Evolutionary conservation across 2,329 filamentous ascomycete genomes (phyloP).

Genomic region (Chrysoporthe deuterocubensis): DNA sequence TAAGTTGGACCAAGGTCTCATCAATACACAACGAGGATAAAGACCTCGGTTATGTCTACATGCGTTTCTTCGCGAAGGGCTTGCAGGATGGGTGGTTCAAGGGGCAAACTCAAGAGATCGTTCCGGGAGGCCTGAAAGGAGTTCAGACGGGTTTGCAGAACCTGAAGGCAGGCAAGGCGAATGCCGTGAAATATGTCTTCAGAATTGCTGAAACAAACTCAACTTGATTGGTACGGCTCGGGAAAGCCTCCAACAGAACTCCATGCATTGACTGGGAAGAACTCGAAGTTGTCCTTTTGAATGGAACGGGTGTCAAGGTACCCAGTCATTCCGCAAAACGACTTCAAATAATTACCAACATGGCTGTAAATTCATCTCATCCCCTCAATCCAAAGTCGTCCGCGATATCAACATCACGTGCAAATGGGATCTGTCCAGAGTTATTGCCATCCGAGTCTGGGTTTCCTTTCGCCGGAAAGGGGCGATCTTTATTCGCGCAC

Average conservation of each 20-base stretch:
- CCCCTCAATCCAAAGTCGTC: too few relatives aligned
- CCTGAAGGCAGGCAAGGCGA: constrained; percentile 63
- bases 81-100: constrained; percentile 54
- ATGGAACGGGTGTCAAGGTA: too few relatives aligned
- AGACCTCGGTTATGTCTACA: constrained; percentile 40
- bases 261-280: neutral
- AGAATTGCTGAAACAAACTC: constrained; percentile 40
- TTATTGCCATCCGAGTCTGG: too few relatives aligned
- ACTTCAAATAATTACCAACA: too few relatives aligned
- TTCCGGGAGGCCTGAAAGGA: constrained; percentile 58
- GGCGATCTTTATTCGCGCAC: too few relatives aligned
- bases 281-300: too few relatives aligned
- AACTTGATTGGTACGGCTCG: constrained; percentile 7
- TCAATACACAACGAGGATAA: constrained; percentile 39
- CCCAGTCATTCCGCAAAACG: too few relatives aligned
- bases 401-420: too few relatives aligned
- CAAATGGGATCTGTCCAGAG: too few relatives aligned
- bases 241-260: neutral
- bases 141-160: constrained; percentile 57
- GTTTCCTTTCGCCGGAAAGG: too few relatives aligned
- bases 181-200: constrained; percentile 68
- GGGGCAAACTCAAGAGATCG: constrained; percentile 54
- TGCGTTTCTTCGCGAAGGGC: constrained; percentile 43
- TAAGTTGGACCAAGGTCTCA: constrained; percentile 35
- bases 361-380: too few relatives aligned